phyloP scores from a whole-genome alignment of 2,329 filamentous ascomycete species.

The Beauveria caledonica region DNA sequence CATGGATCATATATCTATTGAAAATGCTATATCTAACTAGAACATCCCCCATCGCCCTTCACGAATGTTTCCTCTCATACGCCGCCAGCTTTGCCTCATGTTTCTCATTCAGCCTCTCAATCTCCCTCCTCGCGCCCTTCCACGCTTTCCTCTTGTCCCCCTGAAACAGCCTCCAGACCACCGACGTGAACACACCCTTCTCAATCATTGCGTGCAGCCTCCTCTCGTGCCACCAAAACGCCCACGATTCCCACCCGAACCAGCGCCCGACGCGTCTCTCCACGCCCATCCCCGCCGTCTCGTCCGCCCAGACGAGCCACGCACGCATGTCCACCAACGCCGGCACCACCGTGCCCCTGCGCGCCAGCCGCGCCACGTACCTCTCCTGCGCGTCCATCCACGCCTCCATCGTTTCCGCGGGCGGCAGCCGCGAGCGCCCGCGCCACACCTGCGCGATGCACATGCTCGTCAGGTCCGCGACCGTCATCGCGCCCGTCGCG shows the following conservation, averaged over 20 bases:
- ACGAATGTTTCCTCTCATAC: background rate
- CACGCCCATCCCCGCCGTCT: conserved; percentile 33
- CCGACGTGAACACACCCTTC: conserved; percentile 32
- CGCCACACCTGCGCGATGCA: conserved; percentile 36
- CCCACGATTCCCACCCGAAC: conserved; percentile 27
- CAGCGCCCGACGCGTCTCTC: conserved; percentile 32
- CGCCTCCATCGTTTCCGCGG: conserved; percentile 26
- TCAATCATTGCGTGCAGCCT: conserved; percentile 30
- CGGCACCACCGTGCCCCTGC: conserved; percentile 18
- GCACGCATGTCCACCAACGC: conserved; percentile 24
- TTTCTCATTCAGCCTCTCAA: conserved; percentile 23
- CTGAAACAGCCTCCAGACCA: conserved; percentile 31
- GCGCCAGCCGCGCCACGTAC: conserved; percentile 23
- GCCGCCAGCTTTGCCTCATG: background rate
- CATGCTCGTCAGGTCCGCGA: conserved; percentile 37
- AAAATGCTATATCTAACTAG: background rate
- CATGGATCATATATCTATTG: background rate
- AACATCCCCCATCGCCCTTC: background rate
- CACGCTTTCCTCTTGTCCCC: conserved; percentile 31
- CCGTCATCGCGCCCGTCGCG: conserved; percentile 25
- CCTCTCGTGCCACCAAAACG: conserved; percentile 32
- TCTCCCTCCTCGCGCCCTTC: conserved; percentile 29
- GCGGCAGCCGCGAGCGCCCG: conserved; percentile 29
- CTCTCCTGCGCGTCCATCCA: conserved; percentile 25
- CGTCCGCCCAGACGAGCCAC: conserved; percentile 33